Evolutionary conservation across 805 yeast genomes (phyloP).

Genomic region (Sugiyamaella smithiae): DNA sequence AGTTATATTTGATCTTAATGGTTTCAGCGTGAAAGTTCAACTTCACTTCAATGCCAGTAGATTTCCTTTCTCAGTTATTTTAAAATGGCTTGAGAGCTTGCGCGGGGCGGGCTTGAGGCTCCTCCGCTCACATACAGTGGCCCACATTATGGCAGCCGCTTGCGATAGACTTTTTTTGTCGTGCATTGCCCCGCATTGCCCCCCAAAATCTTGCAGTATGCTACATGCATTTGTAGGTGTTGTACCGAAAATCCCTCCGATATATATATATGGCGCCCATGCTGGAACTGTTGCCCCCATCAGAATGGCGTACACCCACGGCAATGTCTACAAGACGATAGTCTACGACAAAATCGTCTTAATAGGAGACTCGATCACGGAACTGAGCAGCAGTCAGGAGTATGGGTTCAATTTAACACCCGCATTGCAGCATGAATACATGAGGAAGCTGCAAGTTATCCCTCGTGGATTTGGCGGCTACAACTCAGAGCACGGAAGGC

Average conservation of each 20-base stretch:
- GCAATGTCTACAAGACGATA: background rate
- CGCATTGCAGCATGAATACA: conserved; percentile 39
- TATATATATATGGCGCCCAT: background rate
- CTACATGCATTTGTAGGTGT: too few species aligned
- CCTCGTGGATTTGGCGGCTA: conserved; percentile 80
- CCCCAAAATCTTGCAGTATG: conserved; percentile 1
- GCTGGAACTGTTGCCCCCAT: background rate
- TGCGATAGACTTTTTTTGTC: too few species aligned
- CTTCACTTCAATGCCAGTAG: too few species aligned
- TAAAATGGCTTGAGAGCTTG: too few species aligned
- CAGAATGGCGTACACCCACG: background rate
- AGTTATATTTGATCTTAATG: too few species aligned
- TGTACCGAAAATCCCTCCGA: conserved; percentile 2
- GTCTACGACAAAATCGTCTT: conserved; percentile 47
- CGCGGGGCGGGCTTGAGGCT: too few species aligned
- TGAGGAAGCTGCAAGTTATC: conserved; percentile 61
- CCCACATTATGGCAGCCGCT: too few species aligned
- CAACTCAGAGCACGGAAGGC: conserved; percentile 57
- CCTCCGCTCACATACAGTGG: too few species aligned
- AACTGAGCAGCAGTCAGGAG: conserved; percentile 44
- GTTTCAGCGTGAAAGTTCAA: background rate
- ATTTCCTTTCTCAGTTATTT: too few species aligned
- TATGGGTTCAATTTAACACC: conserved; percentile 49
- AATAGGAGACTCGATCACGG: conserved; percentile 72
- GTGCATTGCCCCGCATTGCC: background rate